These are phyloP conservation scores for Candida yuanshanica DNA, from an alignment of 805 yeast species.

Conservation along the genomic window DNA sequence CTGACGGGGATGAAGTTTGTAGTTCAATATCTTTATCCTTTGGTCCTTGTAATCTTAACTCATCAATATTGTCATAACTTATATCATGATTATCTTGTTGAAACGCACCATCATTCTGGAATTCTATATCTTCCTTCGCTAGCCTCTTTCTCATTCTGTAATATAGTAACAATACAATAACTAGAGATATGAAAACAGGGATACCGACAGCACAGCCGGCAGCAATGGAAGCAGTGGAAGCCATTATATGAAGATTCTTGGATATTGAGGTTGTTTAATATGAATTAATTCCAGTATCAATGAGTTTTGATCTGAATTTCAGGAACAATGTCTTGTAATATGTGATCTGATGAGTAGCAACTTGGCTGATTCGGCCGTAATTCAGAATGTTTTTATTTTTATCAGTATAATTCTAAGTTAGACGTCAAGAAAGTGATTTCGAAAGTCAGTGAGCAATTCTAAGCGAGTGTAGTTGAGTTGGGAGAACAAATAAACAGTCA, in stretches of 20 bases:
- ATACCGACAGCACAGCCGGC: slow-evolving; percentile 52
- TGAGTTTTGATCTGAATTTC: too few species aligned
- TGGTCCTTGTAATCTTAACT: slow-evolving; percentile 16
- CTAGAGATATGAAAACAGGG: slow-evolving; percentile 36
- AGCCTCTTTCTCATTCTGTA: slow-evolving; percentile 32
- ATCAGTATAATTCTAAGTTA: too few species aligned
- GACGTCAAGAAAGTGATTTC: too few species aligned
- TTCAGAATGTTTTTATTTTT: too few species aligned
- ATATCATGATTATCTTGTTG: slow-evolving; percentile 33
- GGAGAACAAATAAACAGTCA: too few species aligned
- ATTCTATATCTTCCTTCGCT: slow-evolving; percentile 31
- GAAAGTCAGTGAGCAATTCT: too few species aligned
- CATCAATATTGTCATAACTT: slow-evolving; percentile 25
- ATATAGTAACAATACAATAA: slow-evolving; percentile 33
- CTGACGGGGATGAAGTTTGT: slow-evolving; percentile 2
- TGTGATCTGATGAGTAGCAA: too few species aligned
- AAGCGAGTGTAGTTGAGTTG: too few species aligned
- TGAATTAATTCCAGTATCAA: too few species aligned
- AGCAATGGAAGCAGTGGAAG: slow-evolving; percentile 27
- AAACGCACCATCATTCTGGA: slow-evolving; percentile 26
- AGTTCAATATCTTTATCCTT: slow-evolving; percentile 1
- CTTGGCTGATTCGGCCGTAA: too few species aligned
- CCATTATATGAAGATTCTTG: slow-evolving; percentile 4
- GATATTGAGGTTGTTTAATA: too few species aligned
- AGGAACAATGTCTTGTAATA: too few species aligned